A percentile compares a stretch with the other conserved stretches of the same genome.
These are phyloP conservation scores for Carex scoparia DNA, from an alignment of 176 grass and related monocot genomes.

Conservation along the genomic window DNA sequence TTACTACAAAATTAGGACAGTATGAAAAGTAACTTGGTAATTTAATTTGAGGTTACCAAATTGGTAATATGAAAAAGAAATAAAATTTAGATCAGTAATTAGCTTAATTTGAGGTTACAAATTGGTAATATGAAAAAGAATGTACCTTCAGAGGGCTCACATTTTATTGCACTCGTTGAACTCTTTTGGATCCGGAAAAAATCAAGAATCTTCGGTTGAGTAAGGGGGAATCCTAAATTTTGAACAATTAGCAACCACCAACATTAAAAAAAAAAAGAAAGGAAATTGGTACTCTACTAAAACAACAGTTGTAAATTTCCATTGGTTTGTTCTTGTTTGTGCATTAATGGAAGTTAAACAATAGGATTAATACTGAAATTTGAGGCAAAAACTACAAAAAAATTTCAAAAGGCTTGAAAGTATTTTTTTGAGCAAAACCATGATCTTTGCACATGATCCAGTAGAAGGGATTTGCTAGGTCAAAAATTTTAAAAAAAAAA, in stretches of 20 bases:
- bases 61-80: background rate
- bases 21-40: background rate
- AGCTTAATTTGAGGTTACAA: background rate
- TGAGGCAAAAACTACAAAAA: background rate
- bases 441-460: background rate
- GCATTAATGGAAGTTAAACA: background rate
- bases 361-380: background rate
- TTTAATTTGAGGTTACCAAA: background rate
- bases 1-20: background rate
- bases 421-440: background rate
- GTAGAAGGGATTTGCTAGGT: background rate
- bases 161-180: constrained; percentile 31
- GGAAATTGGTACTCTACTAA: background rate
- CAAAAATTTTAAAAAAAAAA: background rate
- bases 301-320: background rate
- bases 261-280: constrained; percentile 10
- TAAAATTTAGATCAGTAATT: background rate
- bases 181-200: constrained; percentile 83
- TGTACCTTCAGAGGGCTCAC: constrained; percentile 47
- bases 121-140: background rate
- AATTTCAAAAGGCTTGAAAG: background rate
- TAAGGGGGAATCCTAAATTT: constrained; percentile 58
- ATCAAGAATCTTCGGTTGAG: constrained; percentile 83
- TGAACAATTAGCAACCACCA: constrained; percentile 13
- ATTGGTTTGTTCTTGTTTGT: background rate